Evolutionary conservation across 768 basidiomycete species (phyloP), one percentile per base, ranked within the genome.

Genomic region (Auricularia sp.): DNA sequence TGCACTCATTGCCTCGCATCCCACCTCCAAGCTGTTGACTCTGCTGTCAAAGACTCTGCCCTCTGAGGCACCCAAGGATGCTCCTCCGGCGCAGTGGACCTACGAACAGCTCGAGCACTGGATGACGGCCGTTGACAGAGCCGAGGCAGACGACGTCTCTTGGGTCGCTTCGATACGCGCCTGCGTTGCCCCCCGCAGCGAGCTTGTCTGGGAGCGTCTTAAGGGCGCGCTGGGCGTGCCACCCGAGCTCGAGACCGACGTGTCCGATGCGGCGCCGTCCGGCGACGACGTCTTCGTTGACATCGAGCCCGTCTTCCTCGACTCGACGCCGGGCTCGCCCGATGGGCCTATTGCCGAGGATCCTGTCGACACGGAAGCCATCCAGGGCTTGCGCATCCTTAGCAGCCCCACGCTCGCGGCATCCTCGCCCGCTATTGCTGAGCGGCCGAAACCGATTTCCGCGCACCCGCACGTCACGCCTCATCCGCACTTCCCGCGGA

Each of bases 161-260:
- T 97, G 91, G 91, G 84, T 87, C 58, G 78, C 81, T 70, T 82
- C 83, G 10, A 83, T 86, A 0, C 85, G 91, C n/a, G 81, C 80
- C 63, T 93, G 91, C 69, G 83, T 96, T 69, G 78, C 89, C 23
- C 75, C 83, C 33, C 87, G 87, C 67, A 88, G 86, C 14, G 93
- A 95, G 70, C 83, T 93, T 47, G 87, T 95, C 64, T 97, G 93
- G 93, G 92, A 95, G 73, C 83, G 92, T 64, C 78, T 95, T 70
- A 94, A 93, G 70, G 88, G 85, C 36, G 92, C 90, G 0, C 78
- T 97, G 1, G 93, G 93, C 3, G 87, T 93, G 3, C 93, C 93
- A 10, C 87, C 87, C 0, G 92, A 95, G 70, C 78, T 95, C 23
- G 75, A 76, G 59, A 73, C 71, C 3, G 75, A 74, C 56, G 56